phyloP scores from a whole-genome alignment of 208 protist genomes.

The Eutreptiella sp. region DNA sequence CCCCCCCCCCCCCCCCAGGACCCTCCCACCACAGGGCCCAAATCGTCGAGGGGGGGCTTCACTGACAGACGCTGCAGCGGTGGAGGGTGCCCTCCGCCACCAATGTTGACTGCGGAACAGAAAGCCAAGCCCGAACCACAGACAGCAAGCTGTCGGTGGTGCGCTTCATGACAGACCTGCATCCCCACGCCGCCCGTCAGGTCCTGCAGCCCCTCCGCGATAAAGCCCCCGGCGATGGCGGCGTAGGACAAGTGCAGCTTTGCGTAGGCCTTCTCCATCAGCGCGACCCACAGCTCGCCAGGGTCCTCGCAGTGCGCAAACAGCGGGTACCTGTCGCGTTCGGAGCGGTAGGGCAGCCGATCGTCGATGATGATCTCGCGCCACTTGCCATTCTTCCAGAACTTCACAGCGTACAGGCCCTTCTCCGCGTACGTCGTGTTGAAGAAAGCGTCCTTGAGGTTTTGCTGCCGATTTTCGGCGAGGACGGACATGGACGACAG shows the following conservation, averaged over 20 bases:
- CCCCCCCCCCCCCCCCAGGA: too few relatives aligned
- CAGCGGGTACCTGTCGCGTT: neutral
- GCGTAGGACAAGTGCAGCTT: constrained; percentile 3
- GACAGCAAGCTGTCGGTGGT: neutral
- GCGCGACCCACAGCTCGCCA: constrained; percentile 12
- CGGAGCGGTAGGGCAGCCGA: neutral
- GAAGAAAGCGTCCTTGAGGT: too few relatives aligned
- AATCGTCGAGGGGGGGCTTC: too few relatives aligned
- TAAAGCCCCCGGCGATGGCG: neutral
- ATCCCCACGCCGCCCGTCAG: constrained; percentile 19
- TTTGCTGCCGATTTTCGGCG: too few relatives aligned
- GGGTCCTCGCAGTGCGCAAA: neutral
- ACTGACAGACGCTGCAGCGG: too few relatives aligned
- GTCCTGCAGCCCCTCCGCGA: constrained; percentile 6
- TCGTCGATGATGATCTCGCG: constrained; percentile 10
- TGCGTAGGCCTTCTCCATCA: constrained; percentile 29
- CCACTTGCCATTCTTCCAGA: constrained; percentile 12
- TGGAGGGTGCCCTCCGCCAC: constrained; percentile 13
- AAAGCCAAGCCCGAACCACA: neutral
- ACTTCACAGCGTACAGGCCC: neutral
- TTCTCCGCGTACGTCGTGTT: neutral
- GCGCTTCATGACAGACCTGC: neutral
- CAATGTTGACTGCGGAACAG: constrained; percentile 3
- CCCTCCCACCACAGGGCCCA: too few relatives aligned
- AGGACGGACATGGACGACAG: constrained; percentile 32